Percentiles rank a stretch among this genome's conserved stretches.
Conservation (phyloP, 305 asterid genomes). For the Caryopteris hybrid region DNA sequence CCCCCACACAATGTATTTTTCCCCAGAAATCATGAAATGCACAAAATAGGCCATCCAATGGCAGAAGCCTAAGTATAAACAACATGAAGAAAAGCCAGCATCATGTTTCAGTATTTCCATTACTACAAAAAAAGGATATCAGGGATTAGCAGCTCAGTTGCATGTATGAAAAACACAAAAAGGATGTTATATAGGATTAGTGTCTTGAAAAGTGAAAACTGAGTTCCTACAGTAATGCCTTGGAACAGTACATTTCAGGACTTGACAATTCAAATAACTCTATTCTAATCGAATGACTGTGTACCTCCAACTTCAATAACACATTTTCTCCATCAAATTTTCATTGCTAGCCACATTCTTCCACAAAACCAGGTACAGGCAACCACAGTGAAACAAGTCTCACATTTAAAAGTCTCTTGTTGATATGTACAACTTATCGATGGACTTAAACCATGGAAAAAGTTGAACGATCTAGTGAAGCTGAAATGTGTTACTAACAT, state of each 20-base stretch:
- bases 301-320: not conserved
- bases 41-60: not conserved
- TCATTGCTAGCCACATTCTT: not conserved
- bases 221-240: not conserved
- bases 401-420: not conserved
- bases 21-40: not conserved
- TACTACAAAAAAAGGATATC: not conserved
- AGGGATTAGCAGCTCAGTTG: not conserved
- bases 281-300: not conserved
- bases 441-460: not conserved
- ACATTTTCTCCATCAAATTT: not conserved
- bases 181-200: too few species aligned
- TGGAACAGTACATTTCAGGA: not conserved
- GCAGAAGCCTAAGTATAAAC: not conserved
- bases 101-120: too few species aligned
- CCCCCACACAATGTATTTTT: not conserved
- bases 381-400: too few species aligned
- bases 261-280: not conserved
- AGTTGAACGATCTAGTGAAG: too few species aligned
- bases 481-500: not conserved
- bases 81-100: not conserved
- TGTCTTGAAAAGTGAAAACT: too few species aligned
- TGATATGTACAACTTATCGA: not conserved
- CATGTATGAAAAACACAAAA: too few species aligned
- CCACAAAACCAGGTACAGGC: not conserved